phyloP scores from a whole-genome alignment of 768 basidiomycete species.

The Guyanaporus albipodus region DNA sequence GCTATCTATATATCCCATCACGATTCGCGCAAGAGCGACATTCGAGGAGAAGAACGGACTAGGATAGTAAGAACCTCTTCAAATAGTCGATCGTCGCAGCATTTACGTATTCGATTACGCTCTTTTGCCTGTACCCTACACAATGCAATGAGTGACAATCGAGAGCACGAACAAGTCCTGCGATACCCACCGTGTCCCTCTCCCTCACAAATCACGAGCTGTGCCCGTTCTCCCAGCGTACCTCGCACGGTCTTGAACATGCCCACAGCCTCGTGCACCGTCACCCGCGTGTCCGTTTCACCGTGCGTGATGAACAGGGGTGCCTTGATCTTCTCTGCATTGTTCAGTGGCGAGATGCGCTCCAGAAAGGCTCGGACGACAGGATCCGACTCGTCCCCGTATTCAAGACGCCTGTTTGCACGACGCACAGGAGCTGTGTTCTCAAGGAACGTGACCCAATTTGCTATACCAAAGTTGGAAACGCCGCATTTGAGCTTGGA shows the following conservation, averaged over 20 bases:
- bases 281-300: slow-evolving; percentile 38
- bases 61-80: slow-evolving; percentile 32
- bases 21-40: neutral
- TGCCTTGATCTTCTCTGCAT: slow-evolving; percentile 33
- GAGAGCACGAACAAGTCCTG: neutral
- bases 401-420: slow-evolving; percentile 35
- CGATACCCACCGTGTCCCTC: slow-evolving; percentile 39
- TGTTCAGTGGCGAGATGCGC: slow-evolving; percentile 38
- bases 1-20: neutral
- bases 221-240: slow-evolving; percentile 25
- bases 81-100: slow-evolving; percentile 38
- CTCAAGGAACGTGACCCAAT: slow-evolving; percentile 41
- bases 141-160: too few relatives aligned
- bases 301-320: slow-evolving; percentile 42
- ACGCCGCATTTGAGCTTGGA: slow-evolving; percentile 38
- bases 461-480: slow-evolving; percentile 38
- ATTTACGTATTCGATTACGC: slow-evolving; percentile 40
- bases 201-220: slow-evolving; percentile 38
- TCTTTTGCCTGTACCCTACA: slow-evolving; percentile 41
- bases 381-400: slow-evolving; percentile 39
- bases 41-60: slow-evolving; percentile 3
- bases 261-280: slow-evolving; percentile 36
- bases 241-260: slow-evolving; percentile 35
- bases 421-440: slow-evolving; percentile 38
- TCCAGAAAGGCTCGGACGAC: slow-evolving; percentile 36